Evolutionary conservation across 2,329 filamentous ascomycete species (phyloP), one percentile per base, ranked within the genome.

Genomic region (Fusarium domesticum): DNA sequence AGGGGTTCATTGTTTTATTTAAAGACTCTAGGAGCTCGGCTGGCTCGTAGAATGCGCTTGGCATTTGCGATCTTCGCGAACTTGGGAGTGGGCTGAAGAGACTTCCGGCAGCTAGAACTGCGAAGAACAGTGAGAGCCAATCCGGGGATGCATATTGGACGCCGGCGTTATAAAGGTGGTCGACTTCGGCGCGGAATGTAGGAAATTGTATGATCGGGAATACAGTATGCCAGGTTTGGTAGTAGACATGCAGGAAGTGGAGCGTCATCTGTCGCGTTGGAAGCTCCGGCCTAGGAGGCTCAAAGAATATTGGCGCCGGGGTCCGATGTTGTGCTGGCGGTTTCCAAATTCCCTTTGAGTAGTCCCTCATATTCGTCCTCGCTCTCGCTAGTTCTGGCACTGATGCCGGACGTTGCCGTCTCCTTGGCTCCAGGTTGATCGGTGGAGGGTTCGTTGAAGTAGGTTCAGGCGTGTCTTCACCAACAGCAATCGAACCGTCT

Each of bases 171-270:
- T 96, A 96, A 6, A 95, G 73, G 7, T 81, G 76, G 44, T 95
- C 88, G 48, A 92, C 86, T 39, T 86, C 80, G 37, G 79, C 75
- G 57, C 85, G 76, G 58, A 97, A 95, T 0, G 80, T 86, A 2
- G 89, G 87, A 87, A 91, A 95, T 65, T 97, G 89, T 8, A 97
- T 61, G 34, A 96, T 83, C 1, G 93, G 93, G 55, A 91, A 85
- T 64, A 88, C 84, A 23, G 83, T 78, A 63, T 97, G 92, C 18
- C 89, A 75, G 6, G 85, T 85, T 31, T 78, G 74, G 57, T 87
- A 85, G 65, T 95, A 98, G 30, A 85, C 78, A 25, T 80, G 76
- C 23, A 96, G 69, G 2, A 96, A 73, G 53, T 80, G 80, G 50
- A 95, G 89, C 19, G 84, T 82, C 17, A 83, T 67, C 19, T 81